phyloP scores from a whole-genome alignment of 139 green algal genomes.

The Chara braunii region DNA sequence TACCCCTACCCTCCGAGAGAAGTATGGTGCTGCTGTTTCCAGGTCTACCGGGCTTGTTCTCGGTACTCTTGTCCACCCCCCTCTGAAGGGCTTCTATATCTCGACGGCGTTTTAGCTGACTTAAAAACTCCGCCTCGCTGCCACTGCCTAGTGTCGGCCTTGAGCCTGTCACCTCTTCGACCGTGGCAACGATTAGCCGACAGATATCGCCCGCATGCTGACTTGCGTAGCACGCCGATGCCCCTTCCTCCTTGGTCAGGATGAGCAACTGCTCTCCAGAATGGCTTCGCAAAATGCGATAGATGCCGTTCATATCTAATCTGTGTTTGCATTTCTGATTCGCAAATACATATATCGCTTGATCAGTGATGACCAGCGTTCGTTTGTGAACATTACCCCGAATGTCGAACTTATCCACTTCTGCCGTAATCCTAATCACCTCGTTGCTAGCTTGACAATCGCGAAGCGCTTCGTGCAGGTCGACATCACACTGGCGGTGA shows the following conservation, averaged over 20 bases:
- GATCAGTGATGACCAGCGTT: constrained; percentile 3
- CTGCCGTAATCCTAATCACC: constrained; percentile 3
- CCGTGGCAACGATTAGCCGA: neutral
- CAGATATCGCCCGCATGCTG: neutral
- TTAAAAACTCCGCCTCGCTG: neutral
- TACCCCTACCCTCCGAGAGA: too few relatives aligned
- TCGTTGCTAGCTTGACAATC: constrained; percentile 12
- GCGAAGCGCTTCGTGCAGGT: too few relatives aligned
- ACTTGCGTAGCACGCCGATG: neutral
- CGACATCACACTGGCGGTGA: too few relatives aligned
- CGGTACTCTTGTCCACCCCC: too few relatives aligned
- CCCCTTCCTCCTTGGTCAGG: neutral
- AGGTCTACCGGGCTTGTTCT: too few relatives aligned
- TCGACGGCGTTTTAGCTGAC: neutral
- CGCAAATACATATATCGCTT: constrained; percentile 5
- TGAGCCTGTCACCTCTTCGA: neutral
- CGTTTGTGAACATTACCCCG: constrained; percentile 4
- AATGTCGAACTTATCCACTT: constrained; percentile 18
- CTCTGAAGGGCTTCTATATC: too few relatives aligned
- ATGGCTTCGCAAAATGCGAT: neutral
- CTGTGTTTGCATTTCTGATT: constrained; percentile 19
- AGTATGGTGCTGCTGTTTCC: too few relatives aligned
- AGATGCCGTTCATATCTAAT: constrained; percentile 8
- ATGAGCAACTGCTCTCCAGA: constrained; percentile 2
- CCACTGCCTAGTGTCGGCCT: neutral